Conservation (phyloP, 2,329 filamentous ascomycete species). For the Akanthomyces muscarius region DNA sequence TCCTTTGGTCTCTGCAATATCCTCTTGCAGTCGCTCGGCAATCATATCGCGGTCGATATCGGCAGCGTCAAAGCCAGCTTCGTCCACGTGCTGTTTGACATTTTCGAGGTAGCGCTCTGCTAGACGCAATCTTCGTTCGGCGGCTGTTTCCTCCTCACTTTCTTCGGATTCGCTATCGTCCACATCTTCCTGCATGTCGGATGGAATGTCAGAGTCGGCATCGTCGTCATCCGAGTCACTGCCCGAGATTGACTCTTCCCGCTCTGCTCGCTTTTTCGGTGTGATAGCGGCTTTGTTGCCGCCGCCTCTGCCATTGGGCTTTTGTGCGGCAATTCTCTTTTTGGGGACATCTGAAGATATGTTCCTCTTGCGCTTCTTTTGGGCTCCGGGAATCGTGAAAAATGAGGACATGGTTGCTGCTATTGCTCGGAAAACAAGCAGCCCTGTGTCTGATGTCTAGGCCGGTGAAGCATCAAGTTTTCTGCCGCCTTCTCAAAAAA, state of each 20-base stretch:
- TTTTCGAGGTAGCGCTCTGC: constrained; percentile 93
- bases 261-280: constrained; percentile 45
- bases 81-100: constrained; percentile 76
- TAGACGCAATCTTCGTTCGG: constrained; percentile 78
- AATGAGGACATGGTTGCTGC: constrained; percentile 77
- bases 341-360: constrained; percentile 52
- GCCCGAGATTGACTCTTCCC: constrained; percentile 77
- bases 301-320: constrained; percentile 28
- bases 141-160: constrained; percentile 82
- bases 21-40: constrained; percentile 83
- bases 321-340: constrained; percentile 53
- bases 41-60: constrained; percentile 92
- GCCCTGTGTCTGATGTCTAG: constrained; percentile 24
- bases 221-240: constrained; percentile 73
- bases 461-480: constrained; percentile 26
- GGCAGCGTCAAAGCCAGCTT: constrained; percentile 82
- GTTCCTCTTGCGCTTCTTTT: constrained; percentile 83
- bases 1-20: constrained; percentile 88
- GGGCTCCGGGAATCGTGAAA: constrained; percentile 82
- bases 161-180: constrained; percentile 43
- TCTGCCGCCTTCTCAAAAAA: constrained; percentile 27
- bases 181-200: constrained; percentile 42
- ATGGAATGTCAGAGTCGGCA: constrained; percentile 44
- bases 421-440: constrained; percentile 7
- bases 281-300: constrained; percentile 34